phyloP scores from a whole-genome alignment of 2,329 filamentous ascomycete genomes.

The Pseudogymnoascus sp. region DNA sequence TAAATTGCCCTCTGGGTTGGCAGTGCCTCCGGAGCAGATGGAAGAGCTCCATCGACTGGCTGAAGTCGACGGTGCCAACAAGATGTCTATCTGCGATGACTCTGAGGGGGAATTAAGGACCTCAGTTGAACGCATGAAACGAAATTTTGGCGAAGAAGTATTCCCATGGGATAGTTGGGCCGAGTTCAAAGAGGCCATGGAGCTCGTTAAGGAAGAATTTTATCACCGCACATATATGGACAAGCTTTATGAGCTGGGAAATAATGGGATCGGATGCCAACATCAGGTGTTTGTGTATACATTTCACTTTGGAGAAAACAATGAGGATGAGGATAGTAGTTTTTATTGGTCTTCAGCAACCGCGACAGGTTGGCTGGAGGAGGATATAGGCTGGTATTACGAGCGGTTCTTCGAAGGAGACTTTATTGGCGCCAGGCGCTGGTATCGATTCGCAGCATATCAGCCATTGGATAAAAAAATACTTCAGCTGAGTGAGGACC shows the following conservation, averaged over 20 bases:
- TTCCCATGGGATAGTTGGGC: not conserved
- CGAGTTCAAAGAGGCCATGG: not conserved
- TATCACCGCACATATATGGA: not conserved
- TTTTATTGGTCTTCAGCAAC: slow-evolving; percentile 7
- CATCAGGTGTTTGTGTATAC: not conserved
- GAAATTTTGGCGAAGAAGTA: not conserved
- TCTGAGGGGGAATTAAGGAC: not conserved
- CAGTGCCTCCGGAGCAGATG: not conserved
- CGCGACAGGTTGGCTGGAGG: not conserved
- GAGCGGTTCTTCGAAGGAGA: not conserved
- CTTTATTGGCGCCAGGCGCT: not conserved
- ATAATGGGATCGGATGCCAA: not conserved
- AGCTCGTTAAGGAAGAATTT: not conserved
- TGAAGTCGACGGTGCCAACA: not conserved
- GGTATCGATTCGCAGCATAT: not conserved
- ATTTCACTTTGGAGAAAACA: not conserved
- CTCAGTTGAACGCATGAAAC: not conserved
- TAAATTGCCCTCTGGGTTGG: not conserved
- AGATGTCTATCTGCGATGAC: not conserved
- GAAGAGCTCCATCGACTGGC: not conserved
- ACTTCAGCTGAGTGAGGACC: not conserved
- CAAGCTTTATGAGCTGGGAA: not conserved
- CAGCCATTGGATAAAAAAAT: not conserved
- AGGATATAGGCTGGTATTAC: not conserved
- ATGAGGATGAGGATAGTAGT: not conserved